Evolutionary conservation across 164 flowering plant species (phyloP).

Genomic region (Chimonanthus salicifolius): DNA sequence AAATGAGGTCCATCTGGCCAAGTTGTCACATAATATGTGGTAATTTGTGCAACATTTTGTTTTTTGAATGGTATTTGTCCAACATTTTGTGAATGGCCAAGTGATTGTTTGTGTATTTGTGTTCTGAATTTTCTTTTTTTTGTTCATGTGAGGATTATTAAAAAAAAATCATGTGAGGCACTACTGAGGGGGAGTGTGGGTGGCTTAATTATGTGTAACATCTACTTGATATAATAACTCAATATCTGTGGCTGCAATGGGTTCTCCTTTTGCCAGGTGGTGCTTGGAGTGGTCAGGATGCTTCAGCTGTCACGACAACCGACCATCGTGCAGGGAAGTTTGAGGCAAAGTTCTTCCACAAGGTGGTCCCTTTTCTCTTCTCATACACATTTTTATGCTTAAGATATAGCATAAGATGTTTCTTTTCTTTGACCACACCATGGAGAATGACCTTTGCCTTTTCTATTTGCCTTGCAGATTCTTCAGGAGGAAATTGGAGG

Average conservation of each 20-base stretch:
- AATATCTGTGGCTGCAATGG: background rate
- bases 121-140: background rate
- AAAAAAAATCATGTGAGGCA: background rate
- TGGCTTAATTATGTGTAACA: background rate
- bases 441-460: background rate
- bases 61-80: too few species aligned
- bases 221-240: background rate
- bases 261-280: slow-evolving; percentile 45
- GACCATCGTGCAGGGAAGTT: slow-evolving; percentile 98
- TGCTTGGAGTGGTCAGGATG: slow-evolving; percentile 97
- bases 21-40: too few species aligned
- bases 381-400: background rate
- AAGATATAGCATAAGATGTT: background rate
- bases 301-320: slow-evolving; percentile 79
- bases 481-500: slow-evolving; percentile 91
- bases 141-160: background rate
- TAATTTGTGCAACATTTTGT: too few species aligned
- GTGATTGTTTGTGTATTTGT: background rate
- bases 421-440: background rate
- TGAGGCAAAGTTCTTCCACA: slow-evolving; percentile 89
- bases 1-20: too few species aligned
- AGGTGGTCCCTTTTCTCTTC: slow-evolving; percentile 34
- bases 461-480: slow-evolving; percentile 35
- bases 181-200: background rate
- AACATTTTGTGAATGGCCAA: background rate